Evolutionary conservation across 768 basidiomycete genomes (phyloP).

Genomic region (Suillus spraguei): DNA sequence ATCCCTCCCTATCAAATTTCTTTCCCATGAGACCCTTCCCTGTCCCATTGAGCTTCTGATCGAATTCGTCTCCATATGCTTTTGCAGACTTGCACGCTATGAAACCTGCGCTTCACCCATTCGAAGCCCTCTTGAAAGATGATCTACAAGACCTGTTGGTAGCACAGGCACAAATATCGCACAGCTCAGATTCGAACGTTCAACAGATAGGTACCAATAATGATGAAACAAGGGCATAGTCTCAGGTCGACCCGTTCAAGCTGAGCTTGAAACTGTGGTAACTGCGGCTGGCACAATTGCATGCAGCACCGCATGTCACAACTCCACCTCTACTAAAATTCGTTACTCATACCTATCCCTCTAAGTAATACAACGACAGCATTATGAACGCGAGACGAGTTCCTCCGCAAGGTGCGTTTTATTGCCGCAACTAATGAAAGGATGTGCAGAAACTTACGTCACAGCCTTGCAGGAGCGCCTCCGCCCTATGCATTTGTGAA

Average conservation of each 20-base stretch:
- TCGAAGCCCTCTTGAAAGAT: not conserved
- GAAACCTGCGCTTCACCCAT: not conserved
- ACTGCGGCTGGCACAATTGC: not conserved
- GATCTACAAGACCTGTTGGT: not conserved
- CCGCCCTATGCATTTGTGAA: conserved; percentile 63
- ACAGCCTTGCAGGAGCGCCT: conserved; percentile 41
- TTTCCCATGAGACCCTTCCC: too few species aligned
- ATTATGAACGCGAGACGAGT: conserved; percentile 21
- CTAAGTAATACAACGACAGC: not conserved
- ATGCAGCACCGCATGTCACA: not conserved
- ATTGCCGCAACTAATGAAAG: not conserved
- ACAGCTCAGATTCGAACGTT: not conserved
- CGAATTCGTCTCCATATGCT: not conserved
- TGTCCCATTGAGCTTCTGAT: not conserved
- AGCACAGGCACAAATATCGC: not conserved
- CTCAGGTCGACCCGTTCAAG: not conserved
- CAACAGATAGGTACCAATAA: not conserved
- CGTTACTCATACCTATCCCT: not conserved
- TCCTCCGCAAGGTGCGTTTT: conserved; percentile 19
- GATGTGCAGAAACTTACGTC: not conserved
- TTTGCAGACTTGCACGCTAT: not conserved
- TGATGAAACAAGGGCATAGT: not conserved
- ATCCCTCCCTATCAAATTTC: too few species aligned
- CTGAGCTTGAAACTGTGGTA: not conserved
- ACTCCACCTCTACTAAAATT: not conserved